Conservation (phyloP, 2,329 filamentous ascomycete genomes). For the Sphaerulina musiva region DNA sequence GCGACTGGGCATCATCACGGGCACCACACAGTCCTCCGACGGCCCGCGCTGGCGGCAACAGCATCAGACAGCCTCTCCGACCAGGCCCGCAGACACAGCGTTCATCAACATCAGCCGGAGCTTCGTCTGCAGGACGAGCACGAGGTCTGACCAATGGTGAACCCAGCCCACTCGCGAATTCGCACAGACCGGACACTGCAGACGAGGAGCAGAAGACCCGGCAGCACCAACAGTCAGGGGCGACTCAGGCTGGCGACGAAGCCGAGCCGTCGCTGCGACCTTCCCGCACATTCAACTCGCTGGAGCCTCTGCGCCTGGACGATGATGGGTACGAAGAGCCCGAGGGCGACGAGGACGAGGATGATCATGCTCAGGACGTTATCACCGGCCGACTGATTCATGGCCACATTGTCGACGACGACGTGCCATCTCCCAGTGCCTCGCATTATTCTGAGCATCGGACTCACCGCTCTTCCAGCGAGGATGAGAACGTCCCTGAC, state of each 20-base stretch:
- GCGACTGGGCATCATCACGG: conserved; percentile 24
- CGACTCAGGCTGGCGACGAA: not conserved
- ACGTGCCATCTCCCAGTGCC: conserved; percentile 71
- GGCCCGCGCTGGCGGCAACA: conserved; percentile 15
- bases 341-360: conserved; percentile 32
- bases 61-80: conserved; percentile 7
- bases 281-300: conserved; percentile 25
- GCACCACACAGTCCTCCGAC: conserved; percentile 8
- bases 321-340: conserved; percentile 33
- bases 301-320: conserved; percentile 21
- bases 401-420: conserved; percentile 80
- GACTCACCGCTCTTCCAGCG: conserved; percentile 41
- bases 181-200: conserved; percentile 29
- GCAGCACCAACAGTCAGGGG: not conserved
- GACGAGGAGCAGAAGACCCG: conserved; percentile 10
- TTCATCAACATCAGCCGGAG: conserved; percentile 17
- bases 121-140: conserved; percentile 15
- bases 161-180: conserved; percentile 31
- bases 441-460: conserved; percentile 54
- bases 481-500: conserved; percentile 57
- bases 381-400: conserved; percentile 86
- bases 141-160: conserved; percentile 26
- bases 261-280: conserved; percentile 16
- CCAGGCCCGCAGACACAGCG: conserved; percentile 14
- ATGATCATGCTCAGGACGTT: conserved; percentile 70